These are phyloP conservation scores for Fusarium sp. DNA, from an alignment of 2,329 filamentous ascomycete species.

Conservation along the genomic window DNA sequence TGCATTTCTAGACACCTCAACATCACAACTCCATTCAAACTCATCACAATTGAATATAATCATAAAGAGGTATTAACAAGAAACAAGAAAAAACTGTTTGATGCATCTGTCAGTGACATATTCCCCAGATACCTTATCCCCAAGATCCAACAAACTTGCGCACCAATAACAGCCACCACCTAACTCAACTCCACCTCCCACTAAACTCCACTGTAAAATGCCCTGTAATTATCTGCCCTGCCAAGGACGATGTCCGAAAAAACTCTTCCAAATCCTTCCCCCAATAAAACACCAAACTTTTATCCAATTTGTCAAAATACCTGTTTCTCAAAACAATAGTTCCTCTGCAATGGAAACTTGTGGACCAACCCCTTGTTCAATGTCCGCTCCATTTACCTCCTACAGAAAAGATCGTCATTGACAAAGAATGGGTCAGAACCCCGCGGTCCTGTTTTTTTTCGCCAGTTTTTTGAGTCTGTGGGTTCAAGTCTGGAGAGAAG, in stretches of 20 bases:
- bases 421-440: slow-evolving; percentile 16
- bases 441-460: slow-evolving; percentile 30
- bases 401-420: slow-evolving; percentile 24
- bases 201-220: neutral
- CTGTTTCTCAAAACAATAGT: slow-evolving; percentile 5
- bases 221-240: neutral
- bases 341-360: slow-evolving; percentile 5
- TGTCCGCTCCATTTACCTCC: slow-evolving; percentile 18
- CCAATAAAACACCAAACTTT: neutral
- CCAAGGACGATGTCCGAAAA: neutral
- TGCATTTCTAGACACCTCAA: neutral
- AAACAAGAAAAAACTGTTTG: neutral
- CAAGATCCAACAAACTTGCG: neutral
- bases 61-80: too few species aligned
- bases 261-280: neutral
- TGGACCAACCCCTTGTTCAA: neutral
- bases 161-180: neutral
- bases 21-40: neutral
- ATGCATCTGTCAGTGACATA: neutral
- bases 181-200: too few species aligned
- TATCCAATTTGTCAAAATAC: neutral
- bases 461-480: slow-evolving; percentile 14
- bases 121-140: neutral
- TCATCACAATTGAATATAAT: too few species aligned
- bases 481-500: neutral